These are phyloP conservation scores for Lophium mytilinum DNA, from an alignment of 495 filamentous ascomycete genomes.

Conservation along the genomic window DNA sequence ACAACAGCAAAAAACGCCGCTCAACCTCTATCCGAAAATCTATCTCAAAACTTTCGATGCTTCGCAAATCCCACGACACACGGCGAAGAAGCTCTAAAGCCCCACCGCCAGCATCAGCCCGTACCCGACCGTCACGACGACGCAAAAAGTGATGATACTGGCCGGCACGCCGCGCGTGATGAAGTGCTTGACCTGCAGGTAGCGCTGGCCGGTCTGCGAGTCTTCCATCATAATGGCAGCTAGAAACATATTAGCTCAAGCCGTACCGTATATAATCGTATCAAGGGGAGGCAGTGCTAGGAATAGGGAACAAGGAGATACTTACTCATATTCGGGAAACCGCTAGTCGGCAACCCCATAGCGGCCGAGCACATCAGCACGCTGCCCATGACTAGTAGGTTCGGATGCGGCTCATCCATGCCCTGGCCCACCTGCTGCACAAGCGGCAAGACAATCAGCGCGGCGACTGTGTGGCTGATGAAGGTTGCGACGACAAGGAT, in stretches of 20 bases:
- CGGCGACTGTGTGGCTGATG: conserved; percentile 95
- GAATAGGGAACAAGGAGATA: conserved; percentile 21
- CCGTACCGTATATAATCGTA: too few species aligned
- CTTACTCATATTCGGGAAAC: conserved; percentile 99
- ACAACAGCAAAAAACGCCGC: too few species aligned
- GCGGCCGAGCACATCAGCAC: conserved; percentile 62
- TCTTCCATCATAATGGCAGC: conserved; percentile 99
- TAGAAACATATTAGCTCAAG: conserved; percentile 31
- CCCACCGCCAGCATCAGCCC: conserved; percentile 74
- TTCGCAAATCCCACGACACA: too few species aligned
- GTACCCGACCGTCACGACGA: conserved; percentile 84
- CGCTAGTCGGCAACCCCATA: conserved; percentile 90
- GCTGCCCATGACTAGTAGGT: conserved; percentile 83
- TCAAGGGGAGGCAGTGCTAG: background rate
- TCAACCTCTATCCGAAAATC: too few species aligned
- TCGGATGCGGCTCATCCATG: conserved; percentile 87
- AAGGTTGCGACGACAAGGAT: conserved; percentile 95
- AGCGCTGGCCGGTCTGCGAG: conserved; percentile 77
- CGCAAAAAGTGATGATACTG: conserved; percentile 68
- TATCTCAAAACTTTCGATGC: too few species aligned
- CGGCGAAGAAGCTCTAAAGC: conserved; percentile 43
- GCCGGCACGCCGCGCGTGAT: conserved; percentile 81
- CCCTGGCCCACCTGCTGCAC: conserved; percentile 74
- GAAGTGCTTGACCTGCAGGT: conserved; percentile 89
- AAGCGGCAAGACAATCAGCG: conserved; percentile 87